Base-by-base conservation (phyloP, 2,329 filamentous ascomycete genomes). In the Nemania serpens region DNA sequence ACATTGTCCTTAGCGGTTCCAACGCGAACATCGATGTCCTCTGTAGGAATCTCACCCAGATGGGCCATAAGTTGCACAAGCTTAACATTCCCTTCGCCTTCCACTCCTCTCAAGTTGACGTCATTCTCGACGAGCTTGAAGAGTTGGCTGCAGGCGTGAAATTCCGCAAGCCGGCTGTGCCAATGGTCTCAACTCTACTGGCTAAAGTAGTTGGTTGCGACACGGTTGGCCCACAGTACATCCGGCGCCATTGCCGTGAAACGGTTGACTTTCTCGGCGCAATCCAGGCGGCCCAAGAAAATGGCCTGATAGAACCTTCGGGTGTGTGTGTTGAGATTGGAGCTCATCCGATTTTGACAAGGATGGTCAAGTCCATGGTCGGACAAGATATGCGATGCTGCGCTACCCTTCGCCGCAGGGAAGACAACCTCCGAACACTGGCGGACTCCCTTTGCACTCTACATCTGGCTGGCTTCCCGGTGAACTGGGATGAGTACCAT, bases 401-500 rank as follows among this genome's bases (percentile, higher is more conserved):
- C n/a, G n/a, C n/a, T n/a, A n/a, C n/a, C n/a, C n/a, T n/a, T n/a
- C n/a, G n/a, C 13, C 43, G 20, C 43, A 46, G 15, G 22, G 58
- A 22, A 47, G 49, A 25, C 45, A 37, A 10, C 15, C 17, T 37
- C 34, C 29, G 36, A 13, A 49, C 50, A 45, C n/a, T n/a, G n/a
- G n/a, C n/a, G n/a, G n/a, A n/a, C n/a, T n/a, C n/a, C n/a, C n/a
- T n/a, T n/a, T n/a, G n/a, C n/a, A n/a, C n/a, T 34, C 20, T 56
- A 57, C 18, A 42, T 11, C 13, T 37, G n/a, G 43, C 43, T 22
- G 47, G 47, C 33, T 20, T 45, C 5, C 17, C 33, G 7, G 34
- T 73, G 12, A 39, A 51, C 22, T 73, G 70, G 69, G 56, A 55
- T 20, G 69, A 68, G 37, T 71, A 65, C 62, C 68, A 72, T 45